A percentile compares a stretch with the other conserved stretches of the same genome.
phyloP scores from a whole-genome alignment of 2,329 filamentous ascomycete species.

The Pseudogymnoascus sp. region DNA sequence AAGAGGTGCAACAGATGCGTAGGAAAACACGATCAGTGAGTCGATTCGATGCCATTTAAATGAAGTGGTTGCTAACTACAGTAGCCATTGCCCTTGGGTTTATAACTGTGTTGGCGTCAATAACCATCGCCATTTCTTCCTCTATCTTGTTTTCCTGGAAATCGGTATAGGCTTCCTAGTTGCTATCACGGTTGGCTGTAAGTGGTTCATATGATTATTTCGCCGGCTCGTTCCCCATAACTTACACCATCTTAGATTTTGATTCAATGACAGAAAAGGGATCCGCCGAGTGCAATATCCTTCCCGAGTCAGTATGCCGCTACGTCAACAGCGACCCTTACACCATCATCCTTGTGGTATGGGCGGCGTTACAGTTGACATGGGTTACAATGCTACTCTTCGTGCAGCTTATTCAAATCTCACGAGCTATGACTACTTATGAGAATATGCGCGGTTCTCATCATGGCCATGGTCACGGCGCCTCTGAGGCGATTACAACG shows the following conservation, averaged over 20 bases:
- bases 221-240: constrained; percentile 22
- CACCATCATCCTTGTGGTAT: constrained; percentile 69
- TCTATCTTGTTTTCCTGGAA: constrained; percentile 76
- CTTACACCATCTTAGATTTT: constrained; percentile 46
- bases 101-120: constrained; percentile 94
- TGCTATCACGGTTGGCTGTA: constrained; percentile 65
- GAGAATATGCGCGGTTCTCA: constrained; percentile 87
- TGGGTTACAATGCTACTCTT: constrained; percentile 97
- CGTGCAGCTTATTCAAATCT: constrained; percentile 88
- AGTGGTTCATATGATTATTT: constrained; percentile 26
- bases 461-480: constrained; percentile 45
- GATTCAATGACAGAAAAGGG: constrained; percentile 46
- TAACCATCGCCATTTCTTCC: constrained; percentile 90
- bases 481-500: constrained; percentile 55
- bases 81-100: constrained; percentile 92
- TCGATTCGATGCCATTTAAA: constrained; percentile 19
- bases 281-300: constrained; percentile 59
- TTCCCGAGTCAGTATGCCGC: constrained; percentile 68
- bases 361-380: constrained; percentile 75
- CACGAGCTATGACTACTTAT: constrained; percentile 88
- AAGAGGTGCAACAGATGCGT: constrained; percentile 85
- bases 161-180: constrained; percentile 67
- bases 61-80: constrained; percentile 20
- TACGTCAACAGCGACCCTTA: constrained; percentile 76
- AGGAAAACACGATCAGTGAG: constrained; percentile 93